A percentile compares a stretch with the other conserved stretches of the same genome.
phyloP scores from a whole-genome alignment of 345 rosid genomes.

The Eucalyptus tenuipes region DNA sequence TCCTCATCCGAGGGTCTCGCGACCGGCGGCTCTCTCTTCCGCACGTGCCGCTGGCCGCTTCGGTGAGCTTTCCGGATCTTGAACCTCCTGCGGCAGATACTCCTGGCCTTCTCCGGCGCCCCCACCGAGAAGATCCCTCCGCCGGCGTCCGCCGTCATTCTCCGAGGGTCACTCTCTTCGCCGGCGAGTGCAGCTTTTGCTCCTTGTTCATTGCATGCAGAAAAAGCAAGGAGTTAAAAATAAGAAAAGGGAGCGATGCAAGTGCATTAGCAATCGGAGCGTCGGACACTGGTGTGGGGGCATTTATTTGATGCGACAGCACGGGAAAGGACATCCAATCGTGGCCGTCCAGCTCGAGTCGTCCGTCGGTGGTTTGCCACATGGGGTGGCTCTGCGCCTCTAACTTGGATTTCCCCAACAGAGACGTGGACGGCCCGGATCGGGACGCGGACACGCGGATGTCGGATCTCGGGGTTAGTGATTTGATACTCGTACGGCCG shows the following conservation, averaged over 20 bases:
- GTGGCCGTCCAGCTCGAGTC: not conserved
- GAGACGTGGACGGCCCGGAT: constrained; percentile 20
- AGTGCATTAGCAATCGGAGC: not conserved
- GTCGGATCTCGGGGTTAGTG: not conserved
- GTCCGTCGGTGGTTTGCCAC: constrained; percentile 17
- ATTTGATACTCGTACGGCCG: not conserved
- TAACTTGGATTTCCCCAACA: not conserved
- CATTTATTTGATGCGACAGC: not conserved
- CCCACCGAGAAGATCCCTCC: constrained; percentile 1
- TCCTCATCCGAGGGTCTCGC: not conserved
- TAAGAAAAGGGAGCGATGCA: not conserved
- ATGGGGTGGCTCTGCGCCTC: constrained; percentile 2
- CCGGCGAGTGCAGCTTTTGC: not conserved
- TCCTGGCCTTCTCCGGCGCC: not conserved
- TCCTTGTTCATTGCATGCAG: constrained; percentile 9
- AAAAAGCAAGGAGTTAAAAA: not conserved
- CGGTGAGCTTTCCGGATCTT: constrained; percentile 6
- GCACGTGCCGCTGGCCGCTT: not conserved
- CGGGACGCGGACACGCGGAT: constrained; percentile 15
- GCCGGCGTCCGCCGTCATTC: not conserved
- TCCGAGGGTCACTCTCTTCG: not conserved
- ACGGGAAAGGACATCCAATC: constrained; percentile 1
- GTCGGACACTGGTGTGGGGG: not conserved
- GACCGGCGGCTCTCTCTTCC: constrained; percentile 9
- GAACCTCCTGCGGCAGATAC: constrained; percentile 16